Evolutionary conservation across 768 basidiomycete species (phyloP), one percentile per base, ranked within the genome.

Genomic region (Russula earlei): DNA sequence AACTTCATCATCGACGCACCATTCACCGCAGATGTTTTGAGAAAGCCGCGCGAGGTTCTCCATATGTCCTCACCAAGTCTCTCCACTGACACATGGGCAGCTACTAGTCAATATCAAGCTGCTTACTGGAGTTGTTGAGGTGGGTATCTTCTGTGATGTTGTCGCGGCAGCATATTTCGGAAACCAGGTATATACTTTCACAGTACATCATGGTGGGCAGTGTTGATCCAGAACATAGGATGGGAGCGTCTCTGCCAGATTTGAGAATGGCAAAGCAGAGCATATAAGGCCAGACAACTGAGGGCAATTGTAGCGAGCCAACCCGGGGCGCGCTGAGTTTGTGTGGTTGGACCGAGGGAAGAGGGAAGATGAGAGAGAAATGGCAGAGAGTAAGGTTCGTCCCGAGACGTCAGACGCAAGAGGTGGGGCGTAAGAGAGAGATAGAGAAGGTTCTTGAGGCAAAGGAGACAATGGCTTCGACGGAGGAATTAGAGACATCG

Each of bases 1-100:
- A 97, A 96, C 72, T 98, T 99, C 69, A 78, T 97, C 62, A 95
- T 99, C 62, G 96, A 99, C 65, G 96, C 96, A 15, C 91, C 92
- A 1, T 98, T 97, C 71, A 73, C 79, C 14, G 75, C 73, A 54
- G 79, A 83, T 36, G 66, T 76, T 64, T 84, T 95, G 78, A 54
- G 36, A 22, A 54, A 27, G 19, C 57, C 57, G 5, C 67, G 71
- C 61, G 74, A 88, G 33, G 89, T 92, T 1, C 73, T 72, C 41
- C 71, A 71, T 56, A 87, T 91, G 36, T 59, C 69, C 66, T 4
- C 34, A 31, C 20, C 24, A 20, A 5, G 20, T 20, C 11, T 15
- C 17, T 45, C 25, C 34, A 50, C 46, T 56, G 22, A 58, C 41
- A 43, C 19, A 6, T 20, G 25, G 27, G 52, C 66, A 94, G 89